These are phyloP conservation scores for Pseudogymnoascus sp. DNA, from an alignment of 2,329 filamentous ascomycete genomes.

Conservation along the genomic window DNA sequence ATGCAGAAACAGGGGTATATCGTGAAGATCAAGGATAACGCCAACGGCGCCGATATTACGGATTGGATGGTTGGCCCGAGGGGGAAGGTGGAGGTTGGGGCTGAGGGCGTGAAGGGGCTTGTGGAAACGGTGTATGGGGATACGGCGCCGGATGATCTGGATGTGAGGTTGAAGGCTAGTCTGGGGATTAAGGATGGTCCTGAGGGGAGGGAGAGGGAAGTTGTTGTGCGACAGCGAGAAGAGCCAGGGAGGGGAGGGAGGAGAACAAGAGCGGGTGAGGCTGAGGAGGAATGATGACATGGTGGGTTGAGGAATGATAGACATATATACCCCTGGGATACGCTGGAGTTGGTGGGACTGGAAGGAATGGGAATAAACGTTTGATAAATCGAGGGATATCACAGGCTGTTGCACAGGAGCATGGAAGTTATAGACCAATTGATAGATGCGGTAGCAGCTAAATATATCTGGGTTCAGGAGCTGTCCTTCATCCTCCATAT, in stretches of 20 bases:
- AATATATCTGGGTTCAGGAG: background rate
- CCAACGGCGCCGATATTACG: slow-evolving; percentile 64
- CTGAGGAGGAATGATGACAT: slow-evolving; percentile 13
- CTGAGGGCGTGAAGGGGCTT: slow-evolving; percentile 65
- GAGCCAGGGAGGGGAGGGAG: slow-evolving; percentile 21
- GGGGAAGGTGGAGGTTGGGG: slow-evolving; percentile 75
- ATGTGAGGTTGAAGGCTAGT: slow-evolving; percentile 53
- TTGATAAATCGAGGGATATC: background rate
- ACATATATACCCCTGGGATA: slow-evolving; percentile 2
- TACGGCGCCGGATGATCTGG: slow-evolving; percentile 42
- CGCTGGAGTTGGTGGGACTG: background rate
- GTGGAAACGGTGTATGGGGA: slow-evolving; percentile 54
- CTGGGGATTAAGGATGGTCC: slow-evolving; percentile 41
- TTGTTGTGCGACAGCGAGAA: slow-evolving; percentile 17
- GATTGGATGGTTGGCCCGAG: slow-evolving; percentile 81
- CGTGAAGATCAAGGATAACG: slow-evolving; percentile 61
- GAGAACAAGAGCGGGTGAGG: slow-evolving; percentile 15
- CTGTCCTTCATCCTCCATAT: background rate
- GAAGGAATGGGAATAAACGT: background rate
- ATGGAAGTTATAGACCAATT: background rate
- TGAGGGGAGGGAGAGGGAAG: slow-evolving; percentile 12
- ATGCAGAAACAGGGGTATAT: slow-evolving; percentile 82
- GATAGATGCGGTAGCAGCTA: background rate
- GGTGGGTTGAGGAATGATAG: background rate
- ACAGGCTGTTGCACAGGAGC: background rate